A percentile compares a stretch with the other conserved stretches of the same genome.
phyloP scores from a whole-genome alignment of 768 basidiomycete species.

The Peribolospora baueri region DNA sequence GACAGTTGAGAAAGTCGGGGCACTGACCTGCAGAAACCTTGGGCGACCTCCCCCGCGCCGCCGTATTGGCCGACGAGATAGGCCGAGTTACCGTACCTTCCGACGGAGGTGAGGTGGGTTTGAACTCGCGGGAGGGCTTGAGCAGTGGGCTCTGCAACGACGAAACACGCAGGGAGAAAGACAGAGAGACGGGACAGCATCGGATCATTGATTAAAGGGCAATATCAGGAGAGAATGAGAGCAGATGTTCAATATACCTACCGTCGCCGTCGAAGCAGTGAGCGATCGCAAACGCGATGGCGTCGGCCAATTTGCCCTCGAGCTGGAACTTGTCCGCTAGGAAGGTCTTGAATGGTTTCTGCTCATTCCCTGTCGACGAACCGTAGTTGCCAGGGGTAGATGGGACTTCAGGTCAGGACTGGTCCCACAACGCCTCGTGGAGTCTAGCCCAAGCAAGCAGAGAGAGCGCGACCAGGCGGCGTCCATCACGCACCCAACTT shows the following conservation, averaged over 20 bases:
- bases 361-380: conserved; percentile 24
- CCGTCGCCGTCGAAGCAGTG: conserved; percentile 38
- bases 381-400: neutral
- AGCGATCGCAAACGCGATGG: conserved; percentile 55
- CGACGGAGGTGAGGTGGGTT: conserved; percentile 47
- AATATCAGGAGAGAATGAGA: neutral
- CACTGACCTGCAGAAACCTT: conserved; percentile 41
- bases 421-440: too few relatives aligned
- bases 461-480: too few relatives aligned
- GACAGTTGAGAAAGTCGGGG: neutral
- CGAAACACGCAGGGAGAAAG: neutral
- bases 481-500: neutral
- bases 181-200: neutral
- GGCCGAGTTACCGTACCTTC: conserved; percentile 64
- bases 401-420: neutral
- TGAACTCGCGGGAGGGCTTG: conserved; percentile 45
- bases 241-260: conserved; percentile 16
- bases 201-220: neutral
- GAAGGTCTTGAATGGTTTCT: conserved; percentile 36
- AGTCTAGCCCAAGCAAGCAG: too few relatives aligned
- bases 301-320: conserved; percentile 30
- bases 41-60: conserved; percentile 69
- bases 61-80: conserved; percentile 93
- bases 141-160: conserved; percentile 35
- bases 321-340: conserved; percentile 41